Percentiles rank a stretch among this genome's conserved stretches.
Evolutionary conservation across 495 filamentous ascomycete genomes (phyloP).

Genomic region (Neurospora tetraspora): DNA sequence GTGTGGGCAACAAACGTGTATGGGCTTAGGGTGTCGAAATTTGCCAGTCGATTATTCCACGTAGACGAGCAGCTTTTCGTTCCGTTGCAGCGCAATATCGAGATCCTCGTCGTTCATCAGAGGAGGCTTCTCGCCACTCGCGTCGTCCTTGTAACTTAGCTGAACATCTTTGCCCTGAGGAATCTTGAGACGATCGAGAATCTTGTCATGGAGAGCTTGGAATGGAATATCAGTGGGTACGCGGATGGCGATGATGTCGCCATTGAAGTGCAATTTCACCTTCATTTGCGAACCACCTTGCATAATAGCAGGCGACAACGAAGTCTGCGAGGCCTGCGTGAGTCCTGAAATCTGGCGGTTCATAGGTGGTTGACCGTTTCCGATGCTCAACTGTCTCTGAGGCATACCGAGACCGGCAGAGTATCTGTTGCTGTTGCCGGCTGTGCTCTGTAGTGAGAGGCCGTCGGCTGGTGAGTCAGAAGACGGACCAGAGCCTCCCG

Average conservation of each 20-base stretch:
- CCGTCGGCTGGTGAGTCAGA: slow-evolving; percentile 46
- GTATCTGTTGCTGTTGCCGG: slow-evolving; percentile 40
- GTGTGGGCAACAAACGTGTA: neutral
- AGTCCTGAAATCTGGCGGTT: slow-evolving; percentile 65
- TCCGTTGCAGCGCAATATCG: slow-evolving; percentile 66
- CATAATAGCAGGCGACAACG: slow-evolving; percentile 38
- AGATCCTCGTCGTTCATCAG: slow-evolving; percentile 74
- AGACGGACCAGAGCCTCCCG: slow-evolving; percentile 61
- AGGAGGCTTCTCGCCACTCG: slow-evolving; percentile 59
- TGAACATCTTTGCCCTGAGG: slow-evolving; percentile 51
- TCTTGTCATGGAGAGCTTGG: slow-evolving; percentile 69
- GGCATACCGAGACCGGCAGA: slow-evolving; percentile 47
- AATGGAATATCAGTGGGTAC: slow-evolving; percentile 73
- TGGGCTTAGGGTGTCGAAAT: neutral
- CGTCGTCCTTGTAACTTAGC: slow-evolving; percentile 81
- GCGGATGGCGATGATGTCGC: slow-evolving; percentile 84
- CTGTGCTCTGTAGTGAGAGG: slow-evolving; percentile 68
- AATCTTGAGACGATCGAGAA: slow-evolving; percentile 67
- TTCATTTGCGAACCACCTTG: slow-evolving; percentile 51
- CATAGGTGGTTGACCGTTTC: slow-evolving; percentile 50
- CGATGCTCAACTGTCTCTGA: slow-evolving; percentile 41
- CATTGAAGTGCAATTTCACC: slow-evolving; percentile 87
- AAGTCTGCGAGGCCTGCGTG: slow-evolving; percentile 56
- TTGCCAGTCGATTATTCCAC: slow-evolving; percentile 37
- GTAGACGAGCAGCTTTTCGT: slow-evolving; percentile 76